phyloP scores from a whole-genome alignment of 2,329 filamentous ascomycete genomes.

The Raffaelea ambrosiae region DNA sequence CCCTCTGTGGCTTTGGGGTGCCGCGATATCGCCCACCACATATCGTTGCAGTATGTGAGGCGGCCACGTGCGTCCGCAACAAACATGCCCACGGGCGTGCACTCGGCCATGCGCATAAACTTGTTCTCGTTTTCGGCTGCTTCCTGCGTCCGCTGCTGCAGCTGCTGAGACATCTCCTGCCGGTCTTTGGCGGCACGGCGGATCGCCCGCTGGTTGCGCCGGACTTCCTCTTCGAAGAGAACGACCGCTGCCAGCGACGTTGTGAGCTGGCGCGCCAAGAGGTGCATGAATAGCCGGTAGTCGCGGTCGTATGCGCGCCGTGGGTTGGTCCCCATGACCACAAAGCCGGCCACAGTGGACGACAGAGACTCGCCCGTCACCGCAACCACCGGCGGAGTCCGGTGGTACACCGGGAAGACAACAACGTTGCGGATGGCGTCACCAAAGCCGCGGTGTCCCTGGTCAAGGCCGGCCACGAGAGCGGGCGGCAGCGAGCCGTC shows the following conservation, averaged over 20 bases:
- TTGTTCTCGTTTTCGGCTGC: conserved; percentile 63
- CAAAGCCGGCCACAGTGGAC: conserved; percentile 59
- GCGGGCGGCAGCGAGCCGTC: conserved; percentile 55
- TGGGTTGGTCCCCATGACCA: conserved; percentile 72
- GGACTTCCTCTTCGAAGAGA: conserved; percentile 75
- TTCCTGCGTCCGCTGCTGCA: conserved; percentile 56
- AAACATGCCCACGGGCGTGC: conserved; percentile 76
- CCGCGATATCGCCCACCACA: conserved; percentile 64
- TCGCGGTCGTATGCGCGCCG: conserved; percentile 72
- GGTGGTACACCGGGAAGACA: conserved; percentile 71
- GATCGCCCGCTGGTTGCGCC: conserved; percentile 63
- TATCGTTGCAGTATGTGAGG: conserved; percentile 76
- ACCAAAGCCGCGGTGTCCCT: conserved; percentile 59
- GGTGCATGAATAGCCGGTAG: conserved; percentile 67
- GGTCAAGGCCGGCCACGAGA: conserved; percentile 53
- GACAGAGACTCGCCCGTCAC: background rate
- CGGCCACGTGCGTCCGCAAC: conserved; percentile 64
- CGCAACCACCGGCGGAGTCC: conserved; percentile 33
- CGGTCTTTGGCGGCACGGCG: conserved; percentile 67
- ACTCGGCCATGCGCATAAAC: conserved; percentile 78
- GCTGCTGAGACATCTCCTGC: conserved; percentile 67
- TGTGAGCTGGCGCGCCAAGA: conserved; percentile 66
- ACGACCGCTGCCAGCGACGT: conserved; percentile 77
- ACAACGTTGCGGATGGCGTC: conserved; percentile 64
- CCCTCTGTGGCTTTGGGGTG: conserved; percentile 51